Evolutionary conservation across 257 asterid species (phyloP).

Genomic region (Striga asiatica): DNA sequence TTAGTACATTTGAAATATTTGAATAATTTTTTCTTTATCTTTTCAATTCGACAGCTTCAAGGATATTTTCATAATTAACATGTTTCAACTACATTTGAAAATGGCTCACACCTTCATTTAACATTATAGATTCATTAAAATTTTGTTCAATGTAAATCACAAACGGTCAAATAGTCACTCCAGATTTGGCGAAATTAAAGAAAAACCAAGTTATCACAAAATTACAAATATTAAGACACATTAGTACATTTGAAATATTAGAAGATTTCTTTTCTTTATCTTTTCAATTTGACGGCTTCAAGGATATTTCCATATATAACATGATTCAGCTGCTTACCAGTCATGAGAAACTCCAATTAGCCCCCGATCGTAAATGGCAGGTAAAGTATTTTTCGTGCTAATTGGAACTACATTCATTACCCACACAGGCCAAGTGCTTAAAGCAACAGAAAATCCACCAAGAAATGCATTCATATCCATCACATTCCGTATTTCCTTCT

Average conservation of each 20-base stretch:
- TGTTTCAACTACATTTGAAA: slow-evolving; percentile 47
- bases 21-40: no score
- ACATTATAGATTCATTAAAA: slow-evolving; percentile 5
- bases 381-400: slow-evolving; percentile 46
- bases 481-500: slow-evolving; percentile 60
- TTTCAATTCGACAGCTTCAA: background rate
- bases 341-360: slow-evolving; percentile 73
- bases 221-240: background rate
- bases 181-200: background rate
- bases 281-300: background rate
- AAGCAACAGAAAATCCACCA: slow-evolving; percentile 82
- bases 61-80: no score
- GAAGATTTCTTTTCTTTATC: no score
- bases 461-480: slow-evolving; percentile 90
- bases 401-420: slow-evolving; percentile 76
- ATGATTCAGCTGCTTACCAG: slow-evolving; percentile 45
- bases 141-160: background rate
- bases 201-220: background rate
- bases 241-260: no score
- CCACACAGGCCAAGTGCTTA: slow-evolving; percentile 89
- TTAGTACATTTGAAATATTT: no score
- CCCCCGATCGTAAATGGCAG: slow-evolving; percentile 78
- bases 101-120: slow-evolving; percentile 70
- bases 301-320: no score
- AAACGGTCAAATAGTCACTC: background rate